Conservation (phyloP, 345 rosid genomes). For the Syzygium aromaticum region DNA sequence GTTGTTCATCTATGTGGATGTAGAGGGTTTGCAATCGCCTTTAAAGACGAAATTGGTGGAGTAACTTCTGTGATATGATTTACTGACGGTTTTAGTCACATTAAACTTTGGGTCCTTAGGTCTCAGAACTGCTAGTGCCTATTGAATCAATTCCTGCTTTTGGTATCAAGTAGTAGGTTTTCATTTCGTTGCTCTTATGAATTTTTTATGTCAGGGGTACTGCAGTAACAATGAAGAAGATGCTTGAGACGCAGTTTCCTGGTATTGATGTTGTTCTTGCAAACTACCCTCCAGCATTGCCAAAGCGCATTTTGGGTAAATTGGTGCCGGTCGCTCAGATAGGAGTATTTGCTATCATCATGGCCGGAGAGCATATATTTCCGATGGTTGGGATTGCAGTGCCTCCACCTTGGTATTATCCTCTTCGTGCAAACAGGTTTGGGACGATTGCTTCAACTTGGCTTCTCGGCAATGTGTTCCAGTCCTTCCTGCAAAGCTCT, state of each 20-base stretch:
- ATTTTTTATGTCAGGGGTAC: slow-evolving; percentile 43
- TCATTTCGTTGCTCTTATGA: not conserved
- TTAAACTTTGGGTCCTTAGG: not conserved
- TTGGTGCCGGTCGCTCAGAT: slow-evolving; percentile 60
- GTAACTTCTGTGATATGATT: not conserved
- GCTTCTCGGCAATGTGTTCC: slow-evolving; percentile 82
- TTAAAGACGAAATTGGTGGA: not conserved
- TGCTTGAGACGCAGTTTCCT: slow-evolving; percentile 71
- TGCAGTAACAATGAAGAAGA: slow-evolving; percentile 69
- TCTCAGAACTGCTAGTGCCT: not conserved
- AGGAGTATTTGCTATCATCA: slow-evolving; percentile 57
- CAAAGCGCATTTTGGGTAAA: slow-evolving; percentile 60
- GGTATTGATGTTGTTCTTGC: slow-evolving; percentile 71
- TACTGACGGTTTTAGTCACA: not conserved
- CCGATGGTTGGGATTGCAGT: slow-evolving; percentile 59
- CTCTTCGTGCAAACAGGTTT: slow-evolving; percentile 70
- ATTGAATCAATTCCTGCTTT: not conserved
- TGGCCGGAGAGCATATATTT: slow-evolving; percentile 74
- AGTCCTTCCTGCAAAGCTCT: slow-evolving; percentile 76
- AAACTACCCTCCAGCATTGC: slow-evolving; percentile 69
- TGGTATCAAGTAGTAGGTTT: not conserved
- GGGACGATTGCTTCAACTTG: slow-evolving; percentile 82
- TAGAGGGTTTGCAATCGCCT: not conserved
- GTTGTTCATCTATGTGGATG: not conserved
- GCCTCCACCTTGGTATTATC: slow-evolving; percentile 69